Percentiles rank a stretch among this genome's conserved stretches.
Conservation (phyloP, 163 green algal species). For the Chlorella variabilis region DNA sequence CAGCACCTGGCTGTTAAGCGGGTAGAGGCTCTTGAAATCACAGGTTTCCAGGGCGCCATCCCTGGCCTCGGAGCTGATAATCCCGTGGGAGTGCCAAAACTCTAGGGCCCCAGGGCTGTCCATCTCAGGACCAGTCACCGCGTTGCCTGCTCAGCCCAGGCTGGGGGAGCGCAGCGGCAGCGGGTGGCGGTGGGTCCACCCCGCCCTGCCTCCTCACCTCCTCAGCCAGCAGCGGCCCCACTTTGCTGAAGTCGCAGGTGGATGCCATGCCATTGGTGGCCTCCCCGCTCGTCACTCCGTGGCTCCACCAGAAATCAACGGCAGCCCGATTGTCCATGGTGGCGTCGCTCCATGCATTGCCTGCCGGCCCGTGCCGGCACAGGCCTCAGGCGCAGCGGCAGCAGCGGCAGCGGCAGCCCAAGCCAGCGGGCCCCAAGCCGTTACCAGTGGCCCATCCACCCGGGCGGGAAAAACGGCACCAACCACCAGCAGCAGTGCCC, state of each 20-base stretch:
- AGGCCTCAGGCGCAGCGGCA: background rate
- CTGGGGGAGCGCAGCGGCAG: no score
- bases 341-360: conserved; percentile 88
- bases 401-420: no score
- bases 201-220: no score
- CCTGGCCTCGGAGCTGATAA: conserved; percentile 64
- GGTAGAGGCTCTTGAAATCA: no score
- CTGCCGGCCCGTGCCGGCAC: conserved; percentile 16
- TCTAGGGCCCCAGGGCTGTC: conserved; percentile 71
- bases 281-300: conserved; percentile 73
- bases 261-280: conserved; percentile 55
- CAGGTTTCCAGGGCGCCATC: conserved; percentile 57
- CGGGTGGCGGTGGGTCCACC: background rate
- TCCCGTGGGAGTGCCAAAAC: conserved; percentile 70
- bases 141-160: conserved; percentile 58
- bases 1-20: no score
- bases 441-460: no score
- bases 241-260: conserved; percentile 73
- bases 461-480: no score
- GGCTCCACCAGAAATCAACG: conserved; percentile 79
- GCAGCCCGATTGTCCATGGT: conserved; percentile 79
- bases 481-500: no score
- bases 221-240: conserved; percentile 55
- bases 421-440: background rate
- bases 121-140: conserved; percentile 73